A percentile compares a stretch with the other conserved stretches of the same genome.
phyloP scores from a whole-genome alignment of 371 early-diverging fungal species.

The Mortierella sp. region DNA sequence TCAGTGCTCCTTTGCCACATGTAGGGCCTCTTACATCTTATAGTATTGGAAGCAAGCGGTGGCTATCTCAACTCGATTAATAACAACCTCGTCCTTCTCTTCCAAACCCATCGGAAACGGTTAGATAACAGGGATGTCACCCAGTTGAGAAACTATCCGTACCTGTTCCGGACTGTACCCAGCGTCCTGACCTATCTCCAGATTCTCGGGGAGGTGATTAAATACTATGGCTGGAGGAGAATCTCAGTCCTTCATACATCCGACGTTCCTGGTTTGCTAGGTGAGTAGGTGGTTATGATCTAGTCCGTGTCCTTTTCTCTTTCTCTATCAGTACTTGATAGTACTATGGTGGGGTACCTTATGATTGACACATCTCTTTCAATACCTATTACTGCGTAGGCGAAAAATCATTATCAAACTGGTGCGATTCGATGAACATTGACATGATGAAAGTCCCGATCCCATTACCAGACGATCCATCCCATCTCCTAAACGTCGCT shows the following conservation, averaged over 20 bases:
- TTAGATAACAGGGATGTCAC: slow-evolving; percentile 28
- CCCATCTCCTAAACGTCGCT: background rate
- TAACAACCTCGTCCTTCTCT: no score
- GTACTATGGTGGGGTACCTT: no score
- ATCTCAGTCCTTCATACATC: slow-evolving; percentile 32
- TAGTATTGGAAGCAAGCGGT: no score
- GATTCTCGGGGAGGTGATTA: slow-evolving; percentile 15
- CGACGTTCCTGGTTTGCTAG: slow-evolving; percentile 26
- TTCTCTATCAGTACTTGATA: no score
- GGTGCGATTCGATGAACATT: background rate
- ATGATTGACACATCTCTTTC: no score
- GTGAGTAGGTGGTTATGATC: no score
- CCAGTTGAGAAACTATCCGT: slow-evolving; percentile 11
- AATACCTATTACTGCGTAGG: slow-evolving; percentile 3
- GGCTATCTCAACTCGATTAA: no score
- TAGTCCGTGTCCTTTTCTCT: no score
- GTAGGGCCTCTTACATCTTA: slow-evolving; percentile 9
- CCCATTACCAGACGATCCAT: slow-evolving; percentile 10
- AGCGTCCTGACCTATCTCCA: slow-evolving; percentile 14
- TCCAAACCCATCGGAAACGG: no score
- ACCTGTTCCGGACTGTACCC: slow-evolving; percentile 35
- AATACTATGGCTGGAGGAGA: slow-evolving; percentile 25
- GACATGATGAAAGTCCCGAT: slow-evolving; percentile 10
- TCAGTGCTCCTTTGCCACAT: slow-evolving; percentile 40
- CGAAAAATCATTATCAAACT: slow-evolving; percentile 24